Base-by-base conservation (phyloP, 148 eudicot species). In the Linanthus parryae region DNA sequence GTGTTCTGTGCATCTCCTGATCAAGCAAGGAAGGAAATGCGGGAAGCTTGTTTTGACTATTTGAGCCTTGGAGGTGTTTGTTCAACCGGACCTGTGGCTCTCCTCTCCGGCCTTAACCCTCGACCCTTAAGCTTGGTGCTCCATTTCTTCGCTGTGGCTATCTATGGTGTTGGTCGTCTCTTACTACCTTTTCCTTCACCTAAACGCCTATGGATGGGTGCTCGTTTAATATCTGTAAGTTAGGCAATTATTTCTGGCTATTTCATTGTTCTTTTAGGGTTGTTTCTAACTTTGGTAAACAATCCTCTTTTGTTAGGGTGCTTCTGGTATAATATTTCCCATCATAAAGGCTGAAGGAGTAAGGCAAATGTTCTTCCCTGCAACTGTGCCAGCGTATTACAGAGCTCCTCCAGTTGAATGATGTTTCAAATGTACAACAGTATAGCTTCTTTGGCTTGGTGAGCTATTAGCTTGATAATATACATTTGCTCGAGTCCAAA, bases 331-430 rank as follows among this genome's bases (percentile, higher is more conserved):
- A 47, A 87, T 87, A 57, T 75, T 87, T 44, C 95, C 91, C 5
- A 85, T 85, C 14, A 82, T 85, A 37, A 79, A 67, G 71, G 89
- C 86, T 0, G 95, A 86, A 70, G 95, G 95, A 15, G 70, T 83
- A n/a, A 72, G 88, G 65, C 92, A 87, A 72, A 74, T 82, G 88
- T 83, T 87, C 72, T 83, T 87, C 63, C 92, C 92, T 17, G 74
- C 75, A 57, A 81, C 85, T 19, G 56, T 83, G 27, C 91, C 88
- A 15, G 85, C 92, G n/a, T 78, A 73, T 48, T 66, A 88, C 20
- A 67, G 85, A 56, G 73, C 79, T 43, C 71, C 72, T 38, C 77
- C 66, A 13, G 61, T 36, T 2, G 68, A 60, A 18, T 75, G 65
- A 78, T 38, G 19, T n/a, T n/a, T n/a, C n/a, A n/a, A n/a, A n/a